Evolutionary conservation across 2,329 filamentous ascomycete species (phyloP), one percentile per base, ranked within the genome.

Genomic region (Fusarium sp.): DNA sequence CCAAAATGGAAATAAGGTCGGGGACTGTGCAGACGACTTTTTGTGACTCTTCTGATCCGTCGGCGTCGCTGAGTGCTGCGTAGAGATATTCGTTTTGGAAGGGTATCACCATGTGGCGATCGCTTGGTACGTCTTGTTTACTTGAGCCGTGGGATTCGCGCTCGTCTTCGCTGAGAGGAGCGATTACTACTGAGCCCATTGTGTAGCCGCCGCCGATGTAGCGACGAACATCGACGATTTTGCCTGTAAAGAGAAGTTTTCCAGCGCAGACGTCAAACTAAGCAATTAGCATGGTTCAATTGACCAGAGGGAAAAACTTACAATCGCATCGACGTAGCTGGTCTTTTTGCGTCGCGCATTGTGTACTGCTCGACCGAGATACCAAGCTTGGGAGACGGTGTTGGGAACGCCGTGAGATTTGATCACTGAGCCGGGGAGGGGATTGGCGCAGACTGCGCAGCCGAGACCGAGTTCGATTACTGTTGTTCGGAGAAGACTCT

Each of bases 311-410:
- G 0, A 1, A 1, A 13, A 18, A 63, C 73, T 70, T 38, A 76
- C 74, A 38, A 76, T 76, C 0, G 74, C 74, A n/a, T 76, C 74
- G 1, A 76, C 46, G 15, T 76, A 76, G 42, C 54, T 76, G 9
- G 59, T 67, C 74, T 76, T 76, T 17, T 65, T 72, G 5, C 74
- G 70, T 10, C 74, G 70, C 27, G 74, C 74, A 7, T 66, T 41
- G 18, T 75, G 71, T 1, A 77, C 73, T 0, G 87, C 87, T 1
- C 89, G 83, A 0, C 89, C 89, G 30, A 91, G 89, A 41, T 84
- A 81, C 86, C 85, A 88, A 1, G 83, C 83, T 60, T 85, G 82
- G 0, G 84, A 87, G 13, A 85, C 75, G 0, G 84, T 87, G 62
- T 87, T 83, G 49, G 83, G 78, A 9, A 82, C 75, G 13, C 75